These are phyloP conservation scores for Litsea cubeba DNA, from an alignment of 164 flowering plant genomes.

Conservation along the genomic window DNA sequence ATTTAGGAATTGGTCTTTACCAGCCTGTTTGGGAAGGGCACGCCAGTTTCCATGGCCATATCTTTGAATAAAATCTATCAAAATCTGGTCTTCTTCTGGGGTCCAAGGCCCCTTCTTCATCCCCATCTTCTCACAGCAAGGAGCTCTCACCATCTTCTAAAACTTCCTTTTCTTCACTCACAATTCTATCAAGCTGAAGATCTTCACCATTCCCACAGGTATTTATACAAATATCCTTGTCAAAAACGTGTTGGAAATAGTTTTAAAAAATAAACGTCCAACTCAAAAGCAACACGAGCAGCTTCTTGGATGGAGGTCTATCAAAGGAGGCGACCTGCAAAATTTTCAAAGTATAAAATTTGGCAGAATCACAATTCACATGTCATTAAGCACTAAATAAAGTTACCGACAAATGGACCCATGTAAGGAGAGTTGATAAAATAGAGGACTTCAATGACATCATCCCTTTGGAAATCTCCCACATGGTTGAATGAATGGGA, in stretches of 20 bases:
- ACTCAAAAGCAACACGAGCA: constrained; percentile 3
- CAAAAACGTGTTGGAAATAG: not conserved
- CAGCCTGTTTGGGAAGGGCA: constrained; percentile 72
- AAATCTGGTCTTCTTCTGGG: constrained; percentile 55
- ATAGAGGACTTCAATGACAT: not conserved
- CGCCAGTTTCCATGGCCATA: constrained; percentile 66
- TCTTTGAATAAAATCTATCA: constrained; percentile 40
- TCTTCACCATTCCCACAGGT: not conserved
- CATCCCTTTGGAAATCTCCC: too few relatives aligned
- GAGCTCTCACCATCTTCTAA: constrained; percentile 50
- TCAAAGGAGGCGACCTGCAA: not conserved
- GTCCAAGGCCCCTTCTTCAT: constrained; percentile 77
- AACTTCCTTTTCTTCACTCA: not conserved
- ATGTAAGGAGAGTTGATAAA: not conserved
- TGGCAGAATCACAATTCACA: too few relatives aligned
- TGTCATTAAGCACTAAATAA: not conserved
- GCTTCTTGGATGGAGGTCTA: constrained; percentile 6
- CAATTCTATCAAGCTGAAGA: not conserved
- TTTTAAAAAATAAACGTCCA: not conserved
- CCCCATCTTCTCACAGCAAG: constrained; percentile 74
- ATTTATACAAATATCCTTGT: constrained; percentile 7
- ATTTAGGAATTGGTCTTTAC: constrained; percentile 18
- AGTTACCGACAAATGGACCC: not conserved
- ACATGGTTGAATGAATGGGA: not conserved
- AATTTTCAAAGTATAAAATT: not conserved